Base-by-base conservation (phyloP, 495 filamentous ascomycete genomes). In the Aspergillus homomorphus region DNA sequence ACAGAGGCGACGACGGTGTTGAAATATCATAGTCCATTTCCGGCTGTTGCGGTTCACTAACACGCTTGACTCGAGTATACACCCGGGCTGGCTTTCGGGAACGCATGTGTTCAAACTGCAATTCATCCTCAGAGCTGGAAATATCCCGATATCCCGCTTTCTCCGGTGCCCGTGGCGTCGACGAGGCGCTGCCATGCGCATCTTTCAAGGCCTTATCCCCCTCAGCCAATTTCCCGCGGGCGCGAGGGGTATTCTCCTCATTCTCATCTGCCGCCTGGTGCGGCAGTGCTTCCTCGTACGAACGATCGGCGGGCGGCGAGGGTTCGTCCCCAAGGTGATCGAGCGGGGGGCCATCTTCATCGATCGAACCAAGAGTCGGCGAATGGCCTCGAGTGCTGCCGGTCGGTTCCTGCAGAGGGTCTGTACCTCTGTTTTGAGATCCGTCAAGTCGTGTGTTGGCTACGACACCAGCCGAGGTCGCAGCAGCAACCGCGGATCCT, bases 1-100 rank as follows among this genome's bases (percentile, higher is more conserved):
- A 77, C 9, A 72, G 69, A 1, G 68, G 68, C 6, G 80, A 78
- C 19, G 79, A 79, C 16, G 80, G 65, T 14, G 78, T 69, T 12
- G 80, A 82, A 58, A 71, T 72, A 51, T 62, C 56, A 19, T 62
- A 16, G 12, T 60, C 56, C 18, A 57, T 45, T 3, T 58, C 30
- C 18, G 45, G 18, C 9, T 42, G 49, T 6, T 51, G 41, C n/a
- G 28, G 45, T 41, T 60, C 45, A 23, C 18, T 52, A 28, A 41
- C 49, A 10, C 1, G 23, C 44, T 57, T 42, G 19, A 48, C 28
- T 18, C 54, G 56, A 16, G 58, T 20, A 22, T 57, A 30, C 20
- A 53, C n/a, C 52, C 49, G 15, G 43, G 21, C 24, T 15, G 58
- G 44, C 45, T 57, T 66, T 18, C 56, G 54, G 20, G 62, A 38